Base-by-base conservation (phyloP, 306 rosid species). In the Arachis stenosperma region DNA sequence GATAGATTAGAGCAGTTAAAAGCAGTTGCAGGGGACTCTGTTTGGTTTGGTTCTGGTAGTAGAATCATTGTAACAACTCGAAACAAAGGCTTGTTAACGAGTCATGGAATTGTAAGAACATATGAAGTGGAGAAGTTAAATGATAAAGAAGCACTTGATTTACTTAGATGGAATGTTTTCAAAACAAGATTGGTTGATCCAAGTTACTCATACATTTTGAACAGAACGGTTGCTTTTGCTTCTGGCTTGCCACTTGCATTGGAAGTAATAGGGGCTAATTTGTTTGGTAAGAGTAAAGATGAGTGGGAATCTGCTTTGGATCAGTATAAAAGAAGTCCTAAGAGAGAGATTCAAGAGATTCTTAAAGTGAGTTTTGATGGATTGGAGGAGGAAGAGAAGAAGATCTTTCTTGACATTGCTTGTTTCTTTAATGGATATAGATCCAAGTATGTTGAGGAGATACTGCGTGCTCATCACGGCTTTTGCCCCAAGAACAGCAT, bases 21-120 rank as follows among this genome's bases (percentile, higher is more conserved):
- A 33, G 57, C 44, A 3, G 5, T 60, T 13, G 67, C 4, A 4
- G 76, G 76, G 14, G 47, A 6, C 12, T 12, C 6, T 0, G 44
- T 13, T 30, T 59, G 76, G 67, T 71, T 71, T 71, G 76, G 76
- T 10, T n/a, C 3, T 30, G 67, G 76, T 0, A 71, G 67, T 29
- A 44, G 29, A 14, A 14, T 59, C 22, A 11, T 71, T 0, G 60
- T 71, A 5, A 71, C 59, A 13, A 71, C 76, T 8, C 14, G 76
- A 10, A 14, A 71, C 3, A 71, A 71, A 9, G 9, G 15, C 6
- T 33, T 71, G 48, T 9, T 47, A 47, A 30, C 10, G 2, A 8
- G 0, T n/a, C 68, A 71, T 47, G 59, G 17, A 6, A 37, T 71
- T 5, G 37, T 8, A 30, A 13, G 4, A n/a, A 9, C 1, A 3